Conservation (phyloP, 2,329 filamentous ascomycete species). For the Diaporthe eres region DNA sequence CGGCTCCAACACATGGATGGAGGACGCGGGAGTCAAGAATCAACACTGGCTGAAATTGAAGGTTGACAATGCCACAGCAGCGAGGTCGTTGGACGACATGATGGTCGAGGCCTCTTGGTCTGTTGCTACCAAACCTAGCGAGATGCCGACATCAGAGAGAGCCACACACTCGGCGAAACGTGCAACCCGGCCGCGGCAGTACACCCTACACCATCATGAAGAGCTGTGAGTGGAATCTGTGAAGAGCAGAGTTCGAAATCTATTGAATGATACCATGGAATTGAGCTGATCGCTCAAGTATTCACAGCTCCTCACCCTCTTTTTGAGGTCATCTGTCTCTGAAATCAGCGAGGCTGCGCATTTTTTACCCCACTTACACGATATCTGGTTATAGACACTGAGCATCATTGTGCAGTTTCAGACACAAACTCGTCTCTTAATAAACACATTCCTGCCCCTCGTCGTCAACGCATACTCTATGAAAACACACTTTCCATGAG, state of each 20-base stretch:
- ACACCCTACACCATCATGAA: constrained; percentile 6
- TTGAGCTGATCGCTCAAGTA: background rate
- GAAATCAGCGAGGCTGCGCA: background rate
- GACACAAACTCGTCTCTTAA: background rate
- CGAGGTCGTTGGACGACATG: background rate
- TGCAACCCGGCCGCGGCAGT: background rate
- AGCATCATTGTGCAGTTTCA: background rate
- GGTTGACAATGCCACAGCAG: constrained; percentile 45
- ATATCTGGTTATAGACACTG: background rate
- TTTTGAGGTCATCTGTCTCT: background rate
- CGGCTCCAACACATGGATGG: constrained; percentile 60
- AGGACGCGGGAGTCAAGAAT: constrained; percentile 51
- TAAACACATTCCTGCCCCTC: too few relatives aligned
- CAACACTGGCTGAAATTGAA: constrained; percentile 58
- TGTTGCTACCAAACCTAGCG: background rate
- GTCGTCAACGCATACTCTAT: background rate
- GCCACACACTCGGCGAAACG: background rate
- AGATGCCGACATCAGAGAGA: background rate
- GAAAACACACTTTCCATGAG: background rate
- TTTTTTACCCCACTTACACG: background rate
- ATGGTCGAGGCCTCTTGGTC: constrained; percentile 3
- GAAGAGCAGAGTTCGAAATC: background rate
- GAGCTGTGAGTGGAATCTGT: background rate
- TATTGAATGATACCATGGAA: background rate
- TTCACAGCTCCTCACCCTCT: background rate